phyloP scores from a whole-genome alignment of 2,329 filamentous ascomycete species.

The Aureobasidium vineae region DNA sequence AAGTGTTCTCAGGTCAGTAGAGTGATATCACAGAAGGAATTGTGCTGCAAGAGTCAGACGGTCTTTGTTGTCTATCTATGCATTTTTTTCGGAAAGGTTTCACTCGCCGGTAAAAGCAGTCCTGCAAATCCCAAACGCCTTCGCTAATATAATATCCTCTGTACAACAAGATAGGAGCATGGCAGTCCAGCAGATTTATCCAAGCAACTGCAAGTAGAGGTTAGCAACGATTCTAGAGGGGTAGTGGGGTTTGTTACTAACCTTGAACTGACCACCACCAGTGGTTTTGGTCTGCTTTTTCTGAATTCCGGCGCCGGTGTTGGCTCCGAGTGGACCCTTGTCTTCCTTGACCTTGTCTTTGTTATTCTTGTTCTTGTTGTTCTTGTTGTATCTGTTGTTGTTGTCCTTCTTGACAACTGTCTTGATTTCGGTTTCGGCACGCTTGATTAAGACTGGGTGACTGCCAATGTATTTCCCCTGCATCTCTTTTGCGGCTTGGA shows the following conservation, averaged over 20 bases:
- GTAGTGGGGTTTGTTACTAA: slow-evolving; percentile 6
- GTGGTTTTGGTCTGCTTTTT: slow-evolving; percentile 40
- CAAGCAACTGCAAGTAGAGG: slow-evolving; percentile 16
- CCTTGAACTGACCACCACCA: slow-evolving; percentile 26
- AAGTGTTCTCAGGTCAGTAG: neutral
- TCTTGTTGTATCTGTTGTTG: slow-evolving; percentile 54
- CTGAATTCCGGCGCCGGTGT: slow-evolving; percentile 42
- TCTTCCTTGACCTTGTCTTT: slow-evolving; percentile 50
- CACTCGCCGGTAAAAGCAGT: slow-evolving; percentile 19
- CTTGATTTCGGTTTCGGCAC: slow-evolving; percentile 89
- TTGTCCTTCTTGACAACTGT: slow-evolving; percentile 59
- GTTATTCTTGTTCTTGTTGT: slow-evolving; percentile 38
- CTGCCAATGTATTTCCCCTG: slow-evolving; percentile 99
- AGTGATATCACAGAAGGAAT: neutral
- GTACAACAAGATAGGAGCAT: neutral
- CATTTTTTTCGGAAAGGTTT: slow-evolving; percentile 3
- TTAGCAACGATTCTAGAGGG: neutral
- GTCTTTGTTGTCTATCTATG: neutral
- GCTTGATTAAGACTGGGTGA: slow-evolving; percentile 75
- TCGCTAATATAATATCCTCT: slow-evolving; percentile 12
- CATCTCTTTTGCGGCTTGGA: slow-evolving; percentile 96
- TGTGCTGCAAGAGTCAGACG: slow-evolving; percentile 2
- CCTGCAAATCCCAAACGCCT: slow-evolving; percentile 4
- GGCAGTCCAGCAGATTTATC: neutral
- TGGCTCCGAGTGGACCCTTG: slow-evolving; percentile 39